Conservation (phyloP, 176 grass and related monocot genomes). For the Cocos nucifera region DNA sequence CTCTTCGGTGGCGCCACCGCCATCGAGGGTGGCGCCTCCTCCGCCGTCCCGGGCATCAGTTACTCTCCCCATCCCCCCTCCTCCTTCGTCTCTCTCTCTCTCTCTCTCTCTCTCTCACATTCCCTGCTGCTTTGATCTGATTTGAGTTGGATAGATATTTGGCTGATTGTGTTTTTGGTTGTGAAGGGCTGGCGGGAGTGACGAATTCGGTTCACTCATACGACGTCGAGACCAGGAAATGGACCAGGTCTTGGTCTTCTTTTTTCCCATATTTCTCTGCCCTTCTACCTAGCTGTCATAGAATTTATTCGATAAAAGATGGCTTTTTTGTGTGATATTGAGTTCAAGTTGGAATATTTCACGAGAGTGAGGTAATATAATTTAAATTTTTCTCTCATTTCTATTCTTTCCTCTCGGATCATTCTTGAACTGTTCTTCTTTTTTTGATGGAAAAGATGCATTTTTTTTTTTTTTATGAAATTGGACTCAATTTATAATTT, state of each 20-base stretch:
- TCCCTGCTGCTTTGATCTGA: background rate
- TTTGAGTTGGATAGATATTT: constrained; percentile 3
- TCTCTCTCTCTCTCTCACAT: background rate
- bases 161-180: constrained; percentile 7
- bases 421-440: no score
- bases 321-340: no score
- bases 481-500: no score
- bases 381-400: no score
- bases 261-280: background rate
- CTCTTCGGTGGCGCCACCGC: constrained; percentile 94
- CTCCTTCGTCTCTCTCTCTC: background rate
- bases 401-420: no score
- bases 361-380: no score
- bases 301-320: no score
- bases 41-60: constrained; percentile 80
- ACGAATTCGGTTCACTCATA: constrained; percentile 93
- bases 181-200: constrained; percentile 78
- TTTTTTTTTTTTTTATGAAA: background rate
- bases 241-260: constrained; percentile 49
- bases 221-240: constrained; percentile 61
- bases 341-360: no score
- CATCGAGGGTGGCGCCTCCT: constrained; percentile 65
- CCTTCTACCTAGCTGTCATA: background rate
- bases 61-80: background rate
- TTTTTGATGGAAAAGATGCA: background rate